Conservation (phyloP, 176 grass and related monocot species). For the Carex pumila region DNA sequence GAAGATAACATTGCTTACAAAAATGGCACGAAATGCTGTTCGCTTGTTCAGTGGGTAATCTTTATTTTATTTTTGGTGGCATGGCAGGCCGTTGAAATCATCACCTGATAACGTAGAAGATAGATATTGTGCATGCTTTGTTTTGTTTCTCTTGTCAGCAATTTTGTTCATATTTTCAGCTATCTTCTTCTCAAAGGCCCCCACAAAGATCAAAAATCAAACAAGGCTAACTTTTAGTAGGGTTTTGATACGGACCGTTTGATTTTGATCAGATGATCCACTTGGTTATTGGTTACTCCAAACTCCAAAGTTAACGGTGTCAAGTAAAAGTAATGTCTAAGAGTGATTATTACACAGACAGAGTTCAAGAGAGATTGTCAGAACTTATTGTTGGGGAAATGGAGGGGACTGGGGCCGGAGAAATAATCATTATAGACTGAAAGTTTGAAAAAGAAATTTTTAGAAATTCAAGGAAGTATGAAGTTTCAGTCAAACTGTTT, state of each 20-base stretch:
- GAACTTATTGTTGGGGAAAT: too few species aligned
- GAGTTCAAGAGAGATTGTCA: too few species aligned
- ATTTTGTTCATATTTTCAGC: background rate
- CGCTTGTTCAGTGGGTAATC: background rate
- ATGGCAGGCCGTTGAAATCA: background rate
- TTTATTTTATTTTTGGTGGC: background rate
- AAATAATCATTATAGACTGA: too few species aligned
- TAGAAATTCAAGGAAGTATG: too few species aligned
- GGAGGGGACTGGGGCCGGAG: too few species aligned
- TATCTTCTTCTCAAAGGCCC: background rate
- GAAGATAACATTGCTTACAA: conserved; percentile 1
- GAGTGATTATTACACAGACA: too few species aligned
- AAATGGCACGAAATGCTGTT: background rate
- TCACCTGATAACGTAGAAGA: background rate
- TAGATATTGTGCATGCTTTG: background rate
- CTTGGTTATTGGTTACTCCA: too few species aligned
- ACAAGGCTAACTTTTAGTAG: background rate
- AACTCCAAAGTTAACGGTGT: too few species aligned
- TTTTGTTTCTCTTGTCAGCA: background rate
- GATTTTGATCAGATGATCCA: background rate
- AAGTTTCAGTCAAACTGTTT: too few species aligned
- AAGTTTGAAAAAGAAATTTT: too few species aligned
- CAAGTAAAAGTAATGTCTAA: too few species aligned
- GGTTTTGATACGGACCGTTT: background rate
- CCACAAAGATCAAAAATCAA: background rate